phyloP scores from a whole-genome alignment of 768 basidiomycete species.

The Tricholoma terreum region DNA sequence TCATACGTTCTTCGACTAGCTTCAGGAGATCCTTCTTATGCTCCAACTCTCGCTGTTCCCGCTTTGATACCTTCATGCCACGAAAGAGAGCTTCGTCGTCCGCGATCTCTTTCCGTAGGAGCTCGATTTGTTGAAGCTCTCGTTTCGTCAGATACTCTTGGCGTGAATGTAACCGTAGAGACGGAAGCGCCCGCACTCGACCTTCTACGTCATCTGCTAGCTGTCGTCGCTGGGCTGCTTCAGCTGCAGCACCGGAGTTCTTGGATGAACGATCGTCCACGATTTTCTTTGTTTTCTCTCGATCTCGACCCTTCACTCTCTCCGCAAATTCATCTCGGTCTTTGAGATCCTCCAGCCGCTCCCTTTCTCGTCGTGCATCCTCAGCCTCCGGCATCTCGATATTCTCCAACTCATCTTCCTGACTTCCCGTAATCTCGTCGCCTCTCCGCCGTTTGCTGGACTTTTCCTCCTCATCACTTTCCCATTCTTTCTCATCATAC shows the following conservation, averaged over 20 bases:
- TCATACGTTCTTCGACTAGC: constrained; percentile 90
- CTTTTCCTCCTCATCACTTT: constrained; percentile 85
- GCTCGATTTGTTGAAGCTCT: constrained; percentile 93
- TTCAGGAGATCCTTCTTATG: constrained; percentile 89
- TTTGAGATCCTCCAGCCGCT: constrained; percentile 72
- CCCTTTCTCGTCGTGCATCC: constrained; percentile 63
- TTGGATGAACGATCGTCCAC: constrained; percentile 91
- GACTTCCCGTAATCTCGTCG: constrained; percentile 37
- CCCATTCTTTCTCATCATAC: constrained; percentile 80
- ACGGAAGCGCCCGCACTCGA: constrained; percentile 54
- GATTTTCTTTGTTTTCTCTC: constrained; percentile 83
- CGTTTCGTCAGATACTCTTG: constrained; percentile 97
- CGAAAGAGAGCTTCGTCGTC: constrained; percentile 90
- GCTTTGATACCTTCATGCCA: constrained; percentile 87
- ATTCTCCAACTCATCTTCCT: constrained; percentile 38
- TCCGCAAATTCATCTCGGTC: constrained; percentile 95
- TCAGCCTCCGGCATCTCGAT: constrained; percentile 66
- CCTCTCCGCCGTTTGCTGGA: constrained; percentile 59
- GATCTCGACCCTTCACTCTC: constrained; percentile 78
- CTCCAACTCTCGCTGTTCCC: constrained; percentile 78
- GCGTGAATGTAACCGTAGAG: constrained; percentile 82
- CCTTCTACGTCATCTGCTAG: constrained; percentile 77
- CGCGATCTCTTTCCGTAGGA: constrained; percentile 87
- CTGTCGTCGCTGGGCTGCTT: constrained; percentile 75
- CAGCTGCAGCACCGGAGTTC: constrained; percentile 67